These are phyloP conservation scores for Fusarium illudens DNA, from an alignment of 2,329 filamentous ascomycete genomes.

Conservation along the genomic window DNA sequence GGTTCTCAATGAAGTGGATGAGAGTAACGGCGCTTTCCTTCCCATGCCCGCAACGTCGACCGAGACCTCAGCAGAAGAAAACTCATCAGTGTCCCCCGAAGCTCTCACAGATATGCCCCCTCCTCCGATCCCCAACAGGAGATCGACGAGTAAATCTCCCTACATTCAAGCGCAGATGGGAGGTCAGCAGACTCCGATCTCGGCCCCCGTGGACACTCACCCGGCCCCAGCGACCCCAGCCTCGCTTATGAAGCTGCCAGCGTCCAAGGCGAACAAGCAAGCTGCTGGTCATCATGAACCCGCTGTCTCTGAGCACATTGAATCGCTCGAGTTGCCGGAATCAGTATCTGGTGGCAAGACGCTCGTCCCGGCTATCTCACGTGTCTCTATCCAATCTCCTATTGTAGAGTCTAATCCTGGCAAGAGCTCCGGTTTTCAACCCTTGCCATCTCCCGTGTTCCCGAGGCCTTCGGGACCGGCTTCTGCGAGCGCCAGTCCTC, in stretches of 20 bases:
- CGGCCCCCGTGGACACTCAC: conserved; percentile 38
- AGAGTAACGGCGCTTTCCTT: conserved; percentile 49
- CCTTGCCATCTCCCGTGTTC: conserved; percentile 59
- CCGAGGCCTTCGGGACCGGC: conserved; percentile 50
- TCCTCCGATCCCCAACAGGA: conserved; percentile 71
- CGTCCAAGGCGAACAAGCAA: conserved; percentile 59
- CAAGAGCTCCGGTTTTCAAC: conserved; percentile 61
- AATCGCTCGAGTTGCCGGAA: conserved; percentile 76
- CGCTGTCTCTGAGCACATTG: conserved; percentile 61
- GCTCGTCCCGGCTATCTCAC: conserved; percentile 51
- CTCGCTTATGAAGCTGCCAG: conserved; percentile 81
- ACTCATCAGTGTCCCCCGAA: conserved; percentile 71
- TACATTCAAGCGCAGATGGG: conserved; percentile 66
- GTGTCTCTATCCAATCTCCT: conserved; percentile 50
- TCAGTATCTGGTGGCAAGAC: conserved; percentile 55
- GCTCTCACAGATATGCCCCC: conserved; percentile 72
- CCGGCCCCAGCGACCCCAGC: conserved; percentile 71
- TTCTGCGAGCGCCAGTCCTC: conserved; percentile 74
- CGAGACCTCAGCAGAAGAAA: conserved; percentile 67
- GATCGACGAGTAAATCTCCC: conserved; percentile 72
- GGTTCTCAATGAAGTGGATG: conserved; percentile 62
- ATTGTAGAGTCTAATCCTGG: conserved; percentile 51
- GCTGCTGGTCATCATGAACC: conserved; percentile 53
- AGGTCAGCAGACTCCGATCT: conserved; percentile 38
- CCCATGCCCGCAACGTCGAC: conserved; percentile 52